phyloP scores from a whole-genome alignment of 352 stramenopile genomes.

The Globisporangium polare region DNA sequence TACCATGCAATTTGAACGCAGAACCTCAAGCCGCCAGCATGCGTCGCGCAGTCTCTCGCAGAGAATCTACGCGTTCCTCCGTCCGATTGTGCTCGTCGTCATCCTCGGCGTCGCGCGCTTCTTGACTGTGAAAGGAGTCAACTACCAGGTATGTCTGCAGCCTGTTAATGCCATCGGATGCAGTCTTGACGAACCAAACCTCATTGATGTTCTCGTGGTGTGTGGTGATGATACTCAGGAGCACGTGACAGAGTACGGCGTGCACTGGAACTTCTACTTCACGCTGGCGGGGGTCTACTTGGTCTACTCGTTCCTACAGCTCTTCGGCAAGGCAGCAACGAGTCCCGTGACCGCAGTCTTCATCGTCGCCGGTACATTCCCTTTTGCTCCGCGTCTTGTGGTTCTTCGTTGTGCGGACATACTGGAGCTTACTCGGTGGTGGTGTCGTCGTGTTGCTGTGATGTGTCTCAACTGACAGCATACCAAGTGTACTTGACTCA shows the following conservation, averaged over 20 bases:
- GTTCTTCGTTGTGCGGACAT: not conserved
- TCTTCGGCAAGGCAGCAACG: conserved; percentile 42
- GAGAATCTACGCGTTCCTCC: conserved; percentile 52
- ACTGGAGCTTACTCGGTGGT: not conserved
- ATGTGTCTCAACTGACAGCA: conserved; percentile 22
- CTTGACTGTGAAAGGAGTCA: conserved; percentile 76
- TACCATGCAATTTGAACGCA: not conserved
- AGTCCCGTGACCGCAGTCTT: conserved; percentile 37
- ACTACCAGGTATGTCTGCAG: conserved; percentile 70
- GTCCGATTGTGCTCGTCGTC: conserved; percentile 64
- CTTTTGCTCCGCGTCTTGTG: not conserved
- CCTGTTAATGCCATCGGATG: not conserved
- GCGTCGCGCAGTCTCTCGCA: conserved; percentile 5
- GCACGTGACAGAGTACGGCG: conserved; percentile 97
- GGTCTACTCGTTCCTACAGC: conserved; percentile 51
- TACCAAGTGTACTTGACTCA: conserved; percentile 85
- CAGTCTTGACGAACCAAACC: not conserved
- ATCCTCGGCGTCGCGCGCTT: conserved; percentile 71
- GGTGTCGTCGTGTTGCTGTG: not conserved
- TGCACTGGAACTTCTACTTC: conserved; percentile 99
- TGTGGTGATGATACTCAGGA: conserved; percentile 45
- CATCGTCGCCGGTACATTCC: conserved; percentile 35
- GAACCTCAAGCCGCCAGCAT: not conserved
- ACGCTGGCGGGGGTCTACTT: conserved; percentile 89
- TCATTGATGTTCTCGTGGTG: not conserved